Evolutionary conservation across 306 rosid species (phyloP), one percentile per base, ranked within the genome.

Genomic region (Dalbergia cultrata): DNA sequence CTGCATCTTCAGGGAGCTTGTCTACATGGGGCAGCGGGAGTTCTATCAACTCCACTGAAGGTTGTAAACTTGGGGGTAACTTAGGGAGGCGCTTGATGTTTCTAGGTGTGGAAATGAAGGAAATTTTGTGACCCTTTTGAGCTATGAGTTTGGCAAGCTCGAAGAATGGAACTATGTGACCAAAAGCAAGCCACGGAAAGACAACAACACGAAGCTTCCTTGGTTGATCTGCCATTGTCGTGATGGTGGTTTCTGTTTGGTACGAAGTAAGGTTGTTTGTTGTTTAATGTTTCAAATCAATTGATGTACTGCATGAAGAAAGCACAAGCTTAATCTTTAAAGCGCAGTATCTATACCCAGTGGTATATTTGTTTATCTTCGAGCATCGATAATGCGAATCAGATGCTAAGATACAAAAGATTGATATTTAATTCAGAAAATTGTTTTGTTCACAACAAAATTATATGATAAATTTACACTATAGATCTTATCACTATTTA

Each of bases 121-220:
- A 86, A 7, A 89, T 39, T 3, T 19, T 39, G 57, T 89, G 90
- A 66, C 87, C 88, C 74, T 81, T 87, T 33, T 67, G 71, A 18
- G 87, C 92, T 16, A 86, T 73, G 62, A 79, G 83, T 63, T 86
- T 86, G 6, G 84, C 67, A 4, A 89, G 80, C 79, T 89, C 81
- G 0, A 89, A 47, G 53, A 43, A 82, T 13, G 90, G 90, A 22
- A 70, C n/a, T 10, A 88, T 65, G 67, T 88, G 89, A 18, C 88
- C 89, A 21, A 86, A 86, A 4, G 88, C 92, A 8, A 82, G 75
- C 90, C 92, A 89, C 65, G 92, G 92, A 50, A 86, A 84, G 57
- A 89, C 14, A 41, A 75, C 87, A 8, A 82, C 39, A 19, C 74
- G 87, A 49, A 89, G 89, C 81, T 85, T 80, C 12, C 19, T 39